These are phyloP conservation scores for Kodamaea leandrae DNA, from an alignment of 805 yeast species.

Conservation along the genomic window DNA sequence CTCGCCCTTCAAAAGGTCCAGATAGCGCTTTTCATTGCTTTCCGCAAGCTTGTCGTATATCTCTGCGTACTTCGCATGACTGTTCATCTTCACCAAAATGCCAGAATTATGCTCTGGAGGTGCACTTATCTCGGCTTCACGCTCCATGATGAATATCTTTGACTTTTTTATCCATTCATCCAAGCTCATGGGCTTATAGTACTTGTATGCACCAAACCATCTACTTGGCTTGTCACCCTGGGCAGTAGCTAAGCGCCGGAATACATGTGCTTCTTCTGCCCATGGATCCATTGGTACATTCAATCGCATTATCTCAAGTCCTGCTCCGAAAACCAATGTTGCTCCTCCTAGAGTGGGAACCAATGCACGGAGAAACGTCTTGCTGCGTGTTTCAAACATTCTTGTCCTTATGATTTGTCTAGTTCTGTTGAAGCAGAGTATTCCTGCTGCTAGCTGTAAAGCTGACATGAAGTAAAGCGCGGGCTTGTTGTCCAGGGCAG, in stretches of 20 bases:
- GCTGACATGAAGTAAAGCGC: conserved; percentile 55
- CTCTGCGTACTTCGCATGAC: conserved; percentile 28
- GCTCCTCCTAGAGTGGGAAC: conserved; percentile 35
- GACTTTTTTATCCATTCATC: conserved; percentile 31
- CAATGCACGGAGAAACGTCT: conserved; percentile 14
- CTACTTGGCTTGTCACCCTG: conserved; percentile 48
- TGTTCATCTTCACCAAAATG: conserved; percentile 13
- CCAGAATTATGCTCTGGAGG: neutral
- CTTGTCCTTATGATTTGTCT: conserved; percentile 15
- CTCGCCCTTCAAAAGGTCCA: conserved; percentile 23
- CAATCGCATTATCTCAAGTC: conserved; percentile 55
- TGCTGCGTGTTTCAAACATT: conserved; percentile 1
- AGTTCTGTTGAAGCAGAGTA: conserved; percentile 22
- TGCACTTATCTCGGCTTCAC: neutral
- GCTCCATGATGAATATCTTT: conserved; percentile 4
- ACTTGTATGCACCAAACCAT: conserved; percentile 69
- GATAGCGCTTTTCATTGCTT: conserved; percentile 21
- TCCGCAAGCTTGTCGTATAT: conserved; percentile 27
- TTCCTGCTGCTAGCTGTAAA: conserved; percentile 52
- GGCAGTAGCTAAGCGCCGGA: conserved; percentile 48
- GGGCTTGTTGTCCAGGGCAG: conserved; percentile 61
- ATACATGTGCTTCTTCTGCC: conserved; percentile 62
- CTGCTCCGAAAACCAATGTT: conserved; percentile 49
- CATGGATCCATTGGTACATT: conserved; percentile 59
- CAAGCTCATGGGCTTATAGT: conserved; percentile 50